Evolutionary conservation across 208 protist genomes (phyloP).

Genomic region (Phytomonas sp.): DNA sequence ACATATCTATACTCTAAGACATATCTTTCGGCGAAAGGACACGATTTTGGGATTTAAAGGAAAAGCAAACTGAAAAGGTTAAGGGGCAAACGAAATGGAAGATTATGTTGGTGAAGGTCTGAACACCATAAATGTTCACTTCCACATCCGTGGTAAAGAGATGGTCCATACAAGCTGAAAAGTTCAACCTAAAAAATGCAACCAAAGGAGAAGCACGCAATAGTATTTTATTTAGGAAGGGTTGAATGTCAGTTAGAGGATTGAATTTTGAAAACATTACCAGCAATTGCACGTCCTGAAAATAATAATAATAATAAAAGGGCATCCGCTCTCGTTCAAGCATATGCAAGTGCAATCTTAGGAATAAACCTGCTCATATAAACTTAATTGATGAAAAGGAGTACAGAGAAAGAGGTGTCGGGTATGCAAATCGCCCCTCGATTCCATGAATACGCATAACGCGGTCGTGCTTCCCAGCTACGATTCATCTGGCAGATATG

Average conservation of each 20-base stretch:
- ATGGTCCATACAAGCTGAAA: neutral
- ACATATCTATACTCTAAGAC: neutral
- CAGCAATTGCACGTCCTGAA: neutral
- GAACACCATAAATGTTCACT: neutral
- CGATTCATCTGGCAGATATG: constrained; percentile 46
- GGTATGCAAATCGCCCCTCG: neutral
- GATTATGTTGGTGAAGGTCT: neutral
- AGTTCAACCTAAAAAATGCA: constrained; percentile 1
- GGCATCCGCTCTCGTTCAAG: constrained; percentile 11
- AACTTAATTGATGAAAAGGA: neutral
- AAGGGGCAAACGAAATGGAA: constrained; percentile 8
- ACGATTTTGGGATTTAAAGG: neutral
- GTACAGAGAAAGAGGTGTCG: neutral
- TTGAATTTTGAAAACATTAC: neutral
- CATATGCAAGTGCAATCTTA: constrained; percentile 2
- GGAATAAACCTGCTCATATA: neutral
- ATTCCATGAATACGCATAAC: neutral
- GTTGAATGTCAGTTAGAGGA: neutral
- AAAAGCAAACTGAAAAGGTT: constrained; percentile 18
- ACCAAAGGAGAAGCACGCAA: constrained; percentile 4
- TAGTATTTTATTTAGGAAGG: constrained; percentile 1
- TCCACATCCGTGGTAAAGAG: neutral
- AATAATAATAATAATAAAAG: neutral
- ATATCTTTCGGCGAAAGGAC: constrained; percentile 9
- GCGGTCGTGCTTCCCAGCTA: constrained; percentile 3